Evolutionary conservation across 2,329 filamentous ascomycete genomes (phyloP), one percentile per base, ranked within the genome.

Genomic region (Aspergillus alliaceus): DNA sequence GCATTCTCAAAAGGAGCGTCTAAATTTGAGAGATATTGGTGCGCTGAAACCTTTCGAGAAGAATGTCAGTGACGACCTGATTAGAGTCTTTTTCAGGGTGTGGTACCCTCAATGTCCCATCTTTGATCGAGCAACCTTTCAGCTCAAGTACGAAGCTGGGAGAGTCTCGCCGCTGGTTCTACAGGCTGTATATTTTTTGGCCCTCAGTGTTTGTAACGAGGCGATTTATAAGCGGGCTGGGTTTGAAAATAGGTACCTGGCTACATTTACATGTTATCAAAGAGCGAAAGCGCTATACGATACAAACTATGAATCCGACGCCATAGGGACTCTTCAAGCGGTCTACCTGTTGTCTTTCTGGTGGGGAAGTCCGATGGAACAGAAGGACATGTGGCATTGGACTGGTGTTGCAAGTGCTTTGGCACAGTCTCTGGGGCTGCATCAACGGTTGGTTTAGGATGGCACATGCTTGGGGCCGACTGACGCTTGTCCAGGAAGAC

Each of bases 321-420:
- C 56, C 18, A 52, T 58, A 22, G 47, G 47, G 18, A 44, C 44
- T 4, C 22, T 58, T 6, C 56, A 58, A 34, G 52, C 52, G 14
- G 14, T 52, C 9, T 55, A 32, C 20, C 31, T 37, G 18, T 27
- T 58, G 4, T 49, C 56, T 4, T 32, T 46, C n/a, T 58, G 56
- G 56, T 58, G 56, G 56, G 52, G 49, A 24, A 51, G 31, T 15
- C 56, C 56, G 1, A 46, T 49, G 29, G 46, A 58, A 14, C 56
- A 54, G n/a, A 58, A 58, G 37, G 56, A 58, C 32, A 51, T 42
- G 40, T 58, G 56, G 56, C 39, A 58, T 18, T 58, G 56, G 56
- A 32, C 37, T 6, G 52, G 56, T 20, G n/a, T 58, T 3, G 42
- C 37, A 20, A 48, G 54, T 9, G 20, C 32, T 32, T 48, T 54